These are phyloP conservation scores for Ceratocystis diversiconidia DNA, from an alignment of 2,329 filamentous ascomycete species.

Conservation along the genomic window DNA sequence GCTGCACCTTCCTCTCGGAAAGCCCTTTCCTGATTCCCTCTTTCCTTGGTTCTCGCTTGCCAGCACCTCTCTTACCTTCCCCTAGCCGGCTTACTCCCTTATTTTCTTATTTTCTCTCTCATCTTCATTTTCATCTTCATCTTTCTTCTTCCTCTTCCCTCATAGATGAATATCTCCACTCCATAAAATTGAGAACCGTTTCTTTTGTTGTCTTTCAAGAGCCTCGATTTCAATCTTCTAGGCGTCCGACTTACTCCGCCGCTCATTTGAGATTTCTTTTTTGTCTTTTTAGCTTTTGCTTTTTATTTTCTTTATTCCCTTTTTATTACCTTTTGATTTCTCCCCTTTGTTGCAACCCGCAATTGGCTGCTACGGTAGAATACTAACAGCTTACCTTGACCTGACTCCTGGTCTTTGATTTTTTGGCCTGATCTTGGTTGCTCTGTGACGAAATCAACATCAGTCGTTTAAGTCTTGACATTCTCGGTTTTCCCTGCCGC, in stretches of 20 bases:
- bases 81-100: background rate
- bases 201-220: constrained; percentile 6
- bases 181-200: background rate
- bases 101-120: background rate
- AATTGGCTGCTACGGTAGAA: background rate
- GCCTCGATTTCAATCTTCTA: background rate
- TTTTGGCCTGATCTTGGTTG: background rate
- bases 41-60: background rate
- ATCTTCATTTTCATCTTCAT: background rate
- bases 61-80: background rate
- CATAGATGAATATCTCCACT: constrained; percentile 5
- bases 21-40: background rate
- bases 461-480: background rate
- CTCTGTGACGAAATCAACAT: background rate
- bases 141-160: background rate
- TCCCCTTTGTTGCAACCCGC: background rate
- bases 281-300: background rate
- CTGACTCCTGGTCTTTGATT: background rate
- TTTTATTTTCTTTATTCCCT: background rate
- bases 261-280: constrained; percentile 13
- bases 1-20: background rate
- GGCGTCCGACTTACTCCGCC: constrained; percentile 16
- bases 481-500: background rate
- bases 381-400: background rate
- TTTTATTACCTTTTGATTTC: constrained; percentile 8